Percentiles rank a stretch among this genome's conserved stretches.
Evolutionary conservation across 2,329 filamentous ascomycete genomes (phyloP).

Genomic region (Nemania diffusa): DNA sequence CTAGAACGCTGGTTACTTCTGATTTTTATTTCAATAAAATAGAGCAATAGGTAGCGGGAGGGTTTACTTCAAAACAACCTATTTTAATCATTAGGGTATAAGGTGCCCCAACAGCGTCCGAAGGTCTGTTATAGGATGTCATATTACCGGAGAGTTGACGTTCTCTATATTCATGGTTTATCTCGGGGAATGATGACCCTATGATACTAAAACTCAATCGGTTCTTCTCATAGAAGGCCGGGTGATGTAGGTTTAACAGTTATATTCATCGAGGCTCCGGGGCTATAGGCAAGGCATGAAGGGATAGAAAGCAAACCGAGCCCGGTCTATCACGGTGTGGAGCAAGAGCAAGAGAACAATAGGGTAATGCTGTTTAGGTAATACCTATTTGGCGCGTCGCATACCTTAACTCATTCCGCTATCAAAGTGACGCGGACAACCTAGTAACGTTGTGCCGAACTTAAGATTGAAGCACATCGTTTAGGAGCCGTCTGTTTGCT

Average conservation of each 20-base stretch:
- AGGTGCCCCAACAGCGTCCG: background rate
- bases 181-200: background rate
- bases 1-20: background rate
- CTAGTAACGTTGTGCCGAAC: background rate
- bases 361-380: background rate
- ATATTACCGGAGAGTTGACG: background rate
- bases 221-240: background rate
- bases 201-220: too few relatives aligned
- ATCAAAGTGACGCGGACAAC: background rate
- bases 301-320: background rate
- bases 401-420: background rate
- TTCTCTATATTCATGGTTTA: background rate
- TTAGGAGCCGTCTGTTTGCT: background rate
- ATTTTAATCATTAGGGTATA: background rate
- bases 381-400: background rate
- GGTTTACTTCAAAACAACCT: constrained; percentile 7
- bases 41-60: background rate
- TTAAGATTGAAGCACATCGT: too few relatives aligned
- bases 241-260: background rate
- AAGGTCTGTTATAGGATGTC: background rate
- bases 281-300: too few relatives aligned
- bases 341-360: background rate
- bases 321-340: background rate
- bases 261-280: background rate
- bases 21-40: background rate